phyloP scores from a whole-genome alignment of 2,329 filamentous ascomycete genomes.

The Colletotrichum nymphaeae region DNA sequence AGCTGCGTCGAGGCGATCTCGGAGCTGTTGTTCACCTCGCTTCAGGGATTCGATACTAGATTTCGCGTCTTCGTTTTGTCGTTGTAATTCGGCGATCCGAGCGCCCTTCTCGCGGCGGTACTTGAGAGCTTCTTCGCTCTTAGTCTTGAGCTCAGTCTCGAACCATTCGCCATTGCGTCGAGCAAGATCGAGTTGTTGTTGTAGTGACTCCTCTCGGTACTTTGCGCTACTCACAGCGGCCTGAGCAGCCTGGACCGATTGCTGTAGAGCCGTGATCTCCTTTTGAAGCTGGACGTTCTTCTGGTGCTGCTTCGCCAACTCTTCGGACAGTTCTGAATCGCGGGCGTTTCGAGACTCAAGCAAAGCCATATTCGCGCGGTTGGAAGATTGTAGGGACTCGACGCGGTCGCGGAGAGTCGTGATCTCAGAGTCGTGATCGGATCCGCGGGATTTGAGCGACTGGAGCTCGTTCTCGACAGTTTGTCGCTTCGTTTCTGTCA shows the following conservation, averaged over 20 bases:
- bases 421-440: slow-evolving; percentile 79
- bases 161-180: slow-evolving; percentile 95
- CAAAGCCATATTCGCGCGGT: slow-evolving; percentile 88
- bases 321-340: slow-evolving; percentile 86
- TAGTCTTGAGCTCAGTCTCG: slow-evolving; percentile 90
- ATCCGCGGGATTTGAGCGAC: slow-evolving; percentile 78
- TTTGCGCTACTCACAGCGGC: slow-evolving; percentile 84
- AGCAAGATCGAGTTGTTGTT: slow-evolving; percentile 90
- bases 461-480: slow-evolving; percentile 85
- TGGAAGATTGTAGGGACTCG: slow-evolving; percentile 87
- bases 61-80: slow-evolving; percentile 85
- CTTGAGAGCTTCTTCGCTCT: slow-evolving; percentile 86
- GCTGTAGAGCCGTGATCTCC: slow-evolving; percentile 84
- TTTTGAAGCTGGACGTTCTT: slow-evolving; percentile 87
- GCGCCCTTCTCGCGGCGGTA: slow-evolving; percentile 95
- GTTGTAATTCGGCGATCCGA: slow-evolving; percentile 87
- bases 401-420: slow-evolving; percentile 86
- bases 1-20: slow-evolving; percentile 83
- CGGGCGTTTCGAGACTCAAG: slow-evolving; percentile 90
- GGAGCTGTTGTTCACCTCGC: slow-evolving; percentile 82
- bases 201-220: slow-evolving; percentile 89
- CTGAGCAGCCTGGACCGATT: slow-evolving; percentile 84
- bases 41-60: slow-evolving; percentile 82
- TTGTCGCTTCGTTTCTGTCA: slow-evolving; percentile 78
- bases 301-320: slow-evolving; percentile 88